A percentile compares a stretch with the other conserved stretches of the same genome.
Evolutionary conservation across 2,329 filamentous ascomycete genomes (phyloP).

Genomic region (Ceratocystis huliohia): DNA sequence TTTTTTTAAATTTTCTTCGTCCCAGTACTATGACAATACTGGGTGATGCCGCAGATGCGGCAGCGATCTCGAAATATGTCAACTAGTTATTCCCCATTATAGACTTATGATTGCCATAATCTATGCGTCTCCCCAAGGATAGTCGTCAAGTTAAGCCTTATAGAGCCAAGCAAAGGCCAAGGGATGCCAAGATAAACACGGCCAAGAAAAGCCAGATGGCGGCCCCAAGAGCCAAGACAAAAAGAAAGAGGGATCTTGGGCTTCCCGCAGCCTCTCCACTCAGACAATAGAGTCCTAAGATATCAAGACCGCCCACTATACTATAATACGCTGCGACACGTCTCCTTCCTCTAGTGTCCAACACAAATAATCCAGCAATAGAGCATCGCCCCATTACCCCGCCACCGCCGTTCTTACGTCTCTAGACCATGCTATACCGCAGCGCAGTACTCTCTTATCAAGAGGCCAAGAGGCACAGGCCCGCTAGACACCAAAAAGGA

Average conservation of each 20-base stretch:
- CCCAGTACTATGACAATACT: too few relatives aligned
- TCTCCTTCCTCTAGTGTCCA: neutral
- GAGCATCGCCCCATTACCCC: neutral
- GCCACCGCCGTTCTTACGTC: neutral
- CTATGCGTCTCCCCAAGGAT: neutral
- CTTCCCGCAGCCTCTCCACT: neutral
- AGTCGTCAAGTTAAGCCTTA: constrained; percentile 6
- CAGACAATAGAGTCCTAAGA: neutral
- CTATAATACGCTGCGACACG: neutral
- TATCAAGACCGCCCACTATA: neutral
- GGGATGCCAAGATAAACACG: neutral
- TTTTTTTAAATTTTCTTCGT: too few relatives aligned
- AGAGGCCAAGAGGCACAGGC: neutral
- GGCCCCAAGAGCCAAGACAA: neutral
- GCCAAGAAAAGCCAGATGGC: neutral
- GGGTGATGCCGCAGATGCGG: too few relatives aligned
- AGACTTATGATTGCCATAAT: neutral
- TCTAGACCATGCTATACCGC: neutral
- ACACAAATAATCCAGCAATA: neutral
- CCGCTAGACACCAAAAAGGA: neutral
- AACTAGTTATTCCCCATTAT: neutral
- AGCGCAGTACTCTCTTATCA: neutral
- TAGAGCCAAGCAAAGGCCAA: constrained; percentile 5
- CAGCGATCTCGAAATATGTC: too few relatives aligned
- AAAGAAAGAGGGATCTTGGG: neutral